Conservation (phyloP, 192 early-diverging fungal genomes). For the Physocladia obscura region DNA sequence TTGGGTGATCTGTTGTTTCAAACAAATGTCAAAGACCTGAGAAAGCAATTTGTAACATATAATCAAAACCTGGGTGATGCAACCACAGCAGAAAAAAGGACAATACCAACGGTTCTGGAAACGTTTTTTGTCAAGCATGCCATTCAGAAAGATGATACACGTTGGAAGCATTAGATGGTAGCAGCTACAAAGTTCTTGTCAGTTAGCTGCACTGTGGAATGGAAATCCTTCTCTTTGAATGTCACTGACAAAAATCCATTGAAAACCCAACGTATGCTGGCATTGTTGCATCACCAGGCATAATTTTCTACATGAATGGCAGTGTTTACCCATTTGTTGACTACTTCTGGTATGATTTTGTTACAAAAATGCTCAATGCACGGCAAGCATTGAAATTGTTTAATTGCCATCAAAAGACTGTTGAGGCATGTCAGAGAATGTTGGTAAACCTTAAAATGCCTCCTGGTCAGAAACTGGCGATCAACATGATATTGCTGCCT, state of each 20-base stretch:
- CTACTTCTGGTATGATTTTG: background rate
- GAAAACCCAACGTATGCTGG: background rate
- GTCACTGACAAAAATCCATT: background rate
- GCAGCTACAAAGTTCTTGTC: background rate
- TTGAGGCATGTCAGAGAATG: background rate
- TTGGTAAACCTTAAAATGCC: background rate
- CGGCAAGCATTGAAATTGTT: background rate
- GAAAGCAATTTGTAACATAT: background rate
- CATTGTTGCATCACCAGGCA: background rate
- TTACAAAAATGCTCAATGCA: background rate
- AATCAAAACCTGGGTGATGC: background rate
- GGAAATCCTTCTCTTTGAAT: background rate
- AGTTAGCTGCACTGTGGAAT: background rate
- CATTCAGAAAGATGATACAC: background rate
- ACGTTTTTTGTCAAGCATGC: background rate
- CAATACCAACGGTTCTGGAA: background rate
- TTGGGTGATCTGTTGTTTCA: background rate
- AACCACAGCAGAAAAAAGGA: background rate
- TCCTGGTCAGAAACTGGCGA: background rate
- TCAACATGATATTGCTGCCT: background rate
- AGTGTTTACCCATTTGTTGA: constrained; percentile 3
- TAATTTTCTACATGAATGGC: background rate
- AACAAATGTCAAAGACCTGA: background rate
- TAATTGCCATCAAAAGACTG: background rate
- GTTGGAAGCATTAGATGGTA: background rate